These are phyloP conservation scores for Aciculoconidium aculeatum DNA, from an alignment of 805 yeast genomes.

Conservation along the genomic window DNA sequence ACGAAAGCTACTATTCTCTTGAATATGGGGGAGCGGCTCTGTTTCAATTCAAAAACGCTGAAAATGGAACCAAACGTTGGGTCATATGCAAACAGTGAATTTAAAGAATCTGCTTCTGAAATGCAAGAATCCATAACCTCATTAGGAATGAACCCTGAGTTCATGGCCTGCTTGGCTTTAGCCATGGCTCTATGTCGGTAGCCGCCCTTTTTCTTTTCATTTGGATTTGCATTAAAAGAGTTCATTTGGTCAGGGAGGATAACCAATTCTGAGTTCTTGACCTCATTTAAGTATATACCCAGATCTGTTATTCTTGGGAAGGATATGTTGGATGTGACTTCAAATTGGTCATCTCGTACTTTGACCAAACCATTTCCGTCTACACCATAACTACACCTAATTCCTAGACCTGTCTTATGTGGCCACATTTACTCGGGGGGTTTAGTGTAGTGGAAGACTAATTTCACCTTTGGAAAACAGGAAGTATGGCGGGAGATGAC, in stretches of 20 bases:
- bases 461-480: too few species aligned
- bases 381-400: slow-evolving; percentile 13
- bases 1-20: slow-evolving; percentile 19
- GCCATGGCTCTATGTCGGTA: too few species aligned
- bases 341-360: not conserved
- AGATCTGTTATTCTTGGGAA: slow-evolving; percentile 7
- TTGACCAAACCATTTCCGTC: slow-evolving; percentile 10
- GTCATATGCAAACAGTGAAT: slow-evolving; percentile 24
- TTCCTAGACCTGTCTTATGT: slow-evolving; percentile 12
- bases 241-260: too few species aligned
- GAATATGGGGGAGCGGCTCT: slow-evolving; percentile 3
- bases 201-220: too few species aligned
- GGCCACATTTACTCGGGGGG: slow-evolving; percentile 17
- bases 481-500: too few species aligned
- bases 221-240: too few species aligned
- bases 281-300: slow-evolving; percentile 5
- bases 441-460: too few species aligned
- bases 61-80: slow-evolving; percentile 28
- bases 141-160: slow-evolving; percentile 16
- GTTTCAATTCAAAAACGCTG: slow-evolving; percentile 12
- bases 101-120: slow-evolving; percentile 20
- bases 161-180: not conserved
- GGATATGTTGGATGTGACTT: not conserved
- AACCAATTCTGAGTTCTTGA: slow-evolving; percentile 3
- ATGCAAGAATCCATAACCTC: slow-evolving; percentile 15